A percentile compares a stretch with the other conserved stretches of the same genome.
Conservation (phyloP, 2,329 filamentous ascomycete genomes). For the Ascochyta pisi region DNA sequence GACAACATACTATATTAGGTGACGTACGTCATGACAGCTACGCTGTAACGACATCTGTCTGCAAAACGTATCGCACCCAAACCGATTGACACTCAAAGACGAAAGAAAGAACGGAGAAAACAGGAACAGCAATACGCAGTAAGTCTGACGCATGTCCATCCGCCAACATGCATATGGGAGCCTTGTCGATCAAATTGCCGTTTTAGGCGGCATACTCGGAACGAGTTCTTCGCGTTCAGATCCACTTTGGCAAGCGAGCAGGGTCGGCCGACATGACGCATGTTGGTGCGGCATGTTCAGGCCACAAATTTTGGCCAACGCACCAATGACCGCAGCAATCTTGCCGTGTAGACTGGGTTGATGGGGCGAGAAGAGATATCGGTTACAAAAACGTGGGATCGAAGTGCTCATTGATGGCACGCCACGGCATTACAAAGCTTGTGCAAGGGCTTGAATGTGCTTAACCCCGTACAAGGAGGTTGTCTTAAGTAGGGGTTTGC, state of each 20-base stretch:
- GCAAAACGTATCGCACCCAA: no score
- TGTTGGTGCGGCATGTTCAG: conserved; percentile 1
- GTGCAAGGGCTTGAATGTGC: conserved; percentile 3
- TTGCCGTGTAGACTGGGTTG: not conserved
- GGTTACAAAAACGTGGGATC: conserved; percentile 2
- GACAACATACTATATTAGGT: no score
- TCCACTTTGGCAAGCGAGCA: not conserved
- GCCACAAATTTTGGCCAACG: conserved; percentile 3
- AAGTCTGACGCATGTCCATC: no score
- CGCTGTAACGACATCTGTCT: no score
- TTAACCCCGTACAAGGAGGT: conserved; percentile 5
- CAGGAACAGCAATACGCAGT: no score
- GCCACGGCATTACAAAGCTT: conserved; percentile 7
- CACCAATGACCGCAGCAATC: conserved; percentile 5
- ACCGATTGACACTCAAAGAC: no score
- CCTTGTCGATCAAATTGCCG: conserved; percentile 8
- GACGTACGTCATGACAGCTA: no score
- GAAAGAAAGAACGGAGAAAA: no score
- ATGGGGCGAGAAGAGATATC: conserved; percentile 9
- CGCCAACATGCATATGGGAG: not conserved
- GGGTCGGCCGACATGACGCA: conserved; percentile 7
- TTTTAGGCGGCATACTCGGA: conserved; percentile 3
- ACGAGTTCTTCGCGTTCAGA: not conserved
- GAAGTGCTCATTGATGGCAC: conserved; percentile 1
- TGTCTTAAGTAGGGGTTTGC: conserved; percentile 1